Conservation (phyloP, 352 stramenopile species). For the Phytopythium mirpurense region DNA sequence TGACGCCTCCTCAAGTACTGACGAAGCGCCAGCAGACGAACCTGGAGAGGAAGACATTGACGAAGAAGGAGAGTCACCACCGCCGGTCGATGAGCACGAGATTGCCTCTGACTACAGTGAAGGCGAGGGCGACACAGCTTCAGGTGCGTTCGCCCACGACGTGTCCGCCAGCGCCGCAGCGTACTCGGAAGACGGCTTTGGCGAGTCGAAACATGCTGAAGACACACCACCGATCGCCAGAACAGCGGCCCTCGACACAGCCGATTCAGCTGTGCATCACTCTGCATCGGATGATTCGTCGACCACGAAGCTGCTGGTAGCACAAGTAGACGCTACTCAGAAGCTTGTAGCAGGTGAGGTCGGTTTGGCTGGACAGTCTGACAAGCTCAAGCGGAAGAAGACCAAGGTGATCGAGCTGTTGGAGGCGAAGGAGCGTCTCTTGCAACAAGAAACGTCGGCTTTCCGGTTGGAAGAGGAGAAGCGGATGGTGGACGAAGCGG, state of each 20-base stretch:
- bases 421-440: conserved; percentile 24
- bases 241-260: not conserved
- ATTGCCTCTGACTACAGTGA: not conserved
- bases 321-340: conserved; percentile 19
- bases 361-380: conserved; percentile 4
- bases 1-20: not conserved
- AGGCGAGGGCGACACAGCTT: not conserved
- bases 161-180: not conserved
- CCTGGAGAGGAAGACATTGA: not conserved
- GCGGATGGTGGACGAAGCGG: conserved; percentile 34
- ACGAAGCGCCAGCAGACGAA: not conserved
- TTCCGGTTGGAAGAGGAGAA: conserved; percentile 36
- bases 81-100: not conserved
- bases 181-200: conserved; percentile 22
- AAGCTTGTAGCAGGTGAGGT: not conserved
- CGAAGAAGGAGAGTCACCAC: conserved; percentile 4
- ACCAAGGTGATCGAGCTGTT: conserved; percentile 32
- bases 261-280: conserved; percentile 7
- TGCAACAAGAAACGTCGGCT: conserved; percentile 21
- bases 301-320: conserved; percentile 40
- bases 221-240: not conserved
- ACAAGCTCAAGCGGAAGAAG: conserved; percentile 41
- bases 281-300: conserved; percentile 48
- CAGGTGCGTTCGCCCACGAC: not conserved
- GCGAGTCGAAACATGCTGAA: conserved; percentile 8